phyloP scores from a whole-genome alignment of 2,329 filamentous ascomycete genomes.

The Spiromastix sp. region DNA sequence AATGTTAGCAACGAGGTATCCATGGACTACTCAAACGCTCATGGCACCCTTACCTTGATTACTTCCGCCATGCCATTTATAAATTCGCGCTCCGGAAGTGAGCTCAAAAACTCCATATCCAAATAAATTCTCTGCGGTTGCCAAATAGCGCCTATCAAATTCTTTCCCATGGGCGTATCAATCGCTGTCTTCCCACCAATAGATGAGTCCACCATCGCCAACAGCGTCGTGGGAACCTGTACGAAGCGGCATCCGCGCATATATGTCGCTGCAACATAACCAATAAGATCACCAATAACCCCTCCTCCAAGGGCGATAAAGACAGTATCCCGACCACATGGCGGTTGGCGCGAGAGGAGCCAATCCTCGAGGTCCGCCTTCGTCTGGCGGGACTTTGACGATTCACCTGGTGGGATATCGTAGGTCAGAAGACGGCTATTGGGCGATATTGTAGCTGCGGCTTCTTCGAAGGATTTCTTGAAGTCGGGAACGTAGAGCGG shows the following conservation, averaged over 20 bases:
- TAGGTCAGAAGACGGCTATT: conserved; percentile 69
- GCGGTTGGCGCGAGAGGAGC: conserved; percentile 71
- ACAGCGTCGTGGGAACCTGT: conserved; percentile 86
- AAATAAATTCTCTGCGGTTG: conserved; percentile 92
- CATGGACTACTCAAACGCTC: no score
- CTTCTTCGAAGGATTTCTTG: conserved; percentile 51
- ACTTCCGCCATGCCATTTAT: conserved; percentile 99
- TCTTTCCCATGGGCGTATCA: conserved; percentile 92
- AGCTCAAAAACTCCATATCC: conserved; percentile 83
- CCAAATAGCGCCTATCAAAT: conserved; percentile 92
- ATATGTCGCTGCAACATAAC: conserved; percentile 94
- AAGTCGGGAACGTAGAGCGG: conserved; percentile 74
- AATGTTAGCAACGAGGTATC: neutral
- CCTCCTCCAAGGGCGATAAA: conserved; percentile 91
- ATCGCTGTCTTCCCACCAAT: conserved; percentile 98
- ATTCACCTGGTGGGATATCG: conserved; percentile 80
- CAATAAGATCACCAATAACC: conserved; percentile 96
- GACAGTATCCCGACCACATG: conserved; percentile 88
- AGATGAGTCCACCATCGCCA: conserved; percentile 97
- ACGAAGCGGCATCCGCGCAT: conserved; percentile 96
- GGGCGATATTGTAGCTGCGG: conserved; percentile 34
- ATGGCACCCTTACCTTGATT: conserved; percentile 61
- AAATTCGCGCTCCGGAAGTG: conserved; percentile 80
- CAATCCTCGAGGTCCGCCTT: conserved; percentile 97
- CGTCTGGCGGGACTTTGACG: conserved; percentile 83